Percentiles rank a stretch among this genome's conserved stretches.
These are phyloP conservation scores for Gyrodon lividus DNA, from an alignment of 768 basidiomycete species.

Conservation along the genomic window DNA sequence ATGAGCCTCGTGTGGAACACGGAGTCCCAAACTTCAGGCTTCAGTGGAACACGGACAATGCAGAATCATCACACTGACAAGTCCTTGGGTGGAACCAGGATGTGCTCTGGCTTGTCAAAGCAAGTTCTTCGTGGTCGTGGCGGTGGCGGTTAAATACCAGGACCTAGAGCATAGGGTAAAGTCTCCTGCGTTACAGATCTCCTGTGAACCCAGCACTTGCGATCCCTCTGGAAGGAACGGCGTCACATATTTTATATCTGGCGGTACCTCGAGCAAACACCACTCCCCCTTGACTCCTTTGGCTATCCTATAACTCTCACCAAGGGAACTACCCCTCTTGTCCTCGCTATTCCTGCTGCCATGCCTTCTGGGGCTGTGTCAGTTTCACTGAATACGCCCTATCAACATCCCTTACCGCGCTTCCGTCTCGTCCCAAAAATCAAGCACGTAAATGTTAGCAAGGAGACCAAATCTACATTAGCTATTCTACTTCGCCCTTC, in stretches of 20 bases:
- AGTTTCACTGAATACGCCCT: conserved; percentile 3
- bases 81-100: conserved; percentile 1
- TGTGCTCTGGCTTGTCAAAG: neutral
- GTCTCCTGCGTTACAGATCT: conserved; percentile 1
- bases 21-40: conserved; percentile 14
- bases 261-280: neutral
- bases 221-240: neutral
- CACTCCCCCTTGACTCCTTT: neutral
- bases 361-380: conserved; percentile 15
- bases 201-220: neutral
- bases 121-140: conserved; percentile 1
- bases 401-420: conserved; percentile 7
- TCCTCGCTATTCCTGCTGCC: neutral
- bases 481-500: conserved; percentile 25
- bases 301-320: neutral
- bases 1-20: conserved; percentile 19
- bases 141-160: conserved; percentile 24
- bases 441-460: conserved; percentile 15
- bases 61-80: conserved; percentile 13
- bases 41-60: conserved; percentile 22
- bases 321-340: neutral
- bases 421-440: conserved; percentile 11
- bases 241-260: conserved; percentile 8
- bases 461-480: conserved; percentile 16
- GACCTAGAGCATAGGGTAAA: neutral